Evolutionary conservation across 1,284 basidiomycete species (phyloP), one percentile per base, ranked within the genome.

Genomic region (Thecaphora thlaspeos): DNA sequence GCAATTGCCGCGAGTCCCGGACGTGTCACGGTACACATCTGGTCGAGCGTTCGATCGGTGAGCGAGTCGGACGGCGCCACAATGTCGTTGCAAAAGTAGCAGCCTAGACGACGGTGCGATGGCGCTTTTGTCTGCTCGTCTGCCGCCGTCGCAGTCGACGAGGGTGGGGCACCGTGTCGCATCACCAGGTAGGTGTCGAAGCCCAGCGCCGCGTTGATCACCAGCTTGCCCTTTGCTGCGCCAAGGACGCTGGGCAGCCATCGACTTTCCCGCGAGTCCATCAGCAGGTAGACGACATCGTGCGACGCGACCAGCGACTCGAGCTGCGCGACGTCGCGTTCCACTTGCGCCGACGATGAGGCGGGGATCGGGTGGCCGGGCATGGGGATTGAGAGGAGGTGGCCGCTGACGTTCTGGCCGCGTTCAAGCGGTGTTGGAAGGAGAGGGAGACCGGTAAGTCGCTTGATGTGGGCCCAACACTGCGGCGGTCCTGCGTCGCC

Each of bases 1-100:
- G 94, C 94, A 39, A 97, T 92, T 0, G 90, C 86, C 0, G 93
- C 95, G 0, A 97, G 82, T 0, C 94, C 94, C 0, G 95, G 94
- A n/a, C 95, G 82, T 0, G 94, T 96, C 14, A 98, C 95, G 0
- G 95, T 98, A 75, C 95, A 98, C 94, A 97, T 97, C 77, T 98
- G 94, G 77, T 98, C 95, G 23, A 98, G 83, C 1, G 93, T 96
- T 32, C 93, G 84, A 74, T 98, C 93, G 0, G 90, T 89, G 43
- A 97, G 81, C 0, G 90, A 93, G 77, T 97, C 93, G 22, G 88
- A 84, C 1, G 95, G 94, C 0, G 94, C 94, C 17, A 97, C 92
- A 43, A 98, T 89, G 69, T 98, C 95, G 68, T 96, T 97, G 80
- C 95, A 98, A 74, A 92, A 98, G 77, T 98, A 98, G 77, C 94